Base-by-base conservation (phyloP, 352 stramenopile species). In the Phytophthora vignae region DNA sequence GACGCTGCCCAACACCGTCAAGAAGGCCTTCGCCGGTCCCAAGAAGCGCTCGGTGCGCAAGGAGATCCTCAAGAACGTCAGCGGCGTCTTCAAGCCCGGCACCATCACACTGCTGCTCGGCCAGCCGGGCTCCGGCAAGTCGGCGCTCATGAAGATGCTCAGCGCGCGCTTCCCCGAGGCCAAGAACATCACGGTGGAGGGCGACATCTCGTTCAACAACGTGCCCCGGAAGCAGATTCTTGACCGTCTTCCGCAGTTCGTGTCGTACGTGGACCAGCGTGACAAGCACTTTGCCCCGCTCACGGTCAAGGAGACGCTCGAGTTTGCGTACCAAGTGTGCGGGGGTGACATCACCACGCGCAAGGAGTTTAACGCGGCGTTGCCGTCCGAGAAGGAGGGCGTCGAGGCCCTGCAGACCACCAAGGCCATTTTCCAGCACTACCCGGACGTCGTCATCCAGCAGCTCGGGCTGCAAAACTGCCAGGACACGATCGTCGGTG, bases 191-290 rank as follows among this genome's bases (percentile, higher is more conserved):
- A 74, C 53, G 5, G 19, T 83, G 29, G 74, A 82, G 29, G 77
- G 77, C 9, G 55, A 68, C 11, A 64, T 82, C 8, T 69, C 71
- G 14, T 84, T 81, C 74, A 84, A 84, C 55, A 77, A 79, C 56
- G 69, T 76, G 50, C 44, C 57, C 4, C 71, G 69, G 12, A 38
- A 71, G 12, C 66, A 80, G 21, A 71, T 88, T n/a, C 17, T 49
- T 3, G 62, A 78, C n/a, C 58, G 71, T 1, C 53, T 87, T 25
- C 78, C 81, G 52, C 81, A 85, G 50, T 71, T 71, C 36, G 55
- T 66, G 49, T 57, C 64, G 36, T 71, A 71, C 55, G 48, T 58
- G 46, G 44, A 66, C 19, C 55, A 71, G n/a, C 64, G 64, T 1
- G 64, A 71, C 64, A 71, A 66, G 38, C 64, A 71, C 55, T 71